These are phyloP conservation scores for Tolypocladium inflatum DNA, from an alignment of 2,329 filamentous ascomycete species.

Conservation along the genomic window DNA sequence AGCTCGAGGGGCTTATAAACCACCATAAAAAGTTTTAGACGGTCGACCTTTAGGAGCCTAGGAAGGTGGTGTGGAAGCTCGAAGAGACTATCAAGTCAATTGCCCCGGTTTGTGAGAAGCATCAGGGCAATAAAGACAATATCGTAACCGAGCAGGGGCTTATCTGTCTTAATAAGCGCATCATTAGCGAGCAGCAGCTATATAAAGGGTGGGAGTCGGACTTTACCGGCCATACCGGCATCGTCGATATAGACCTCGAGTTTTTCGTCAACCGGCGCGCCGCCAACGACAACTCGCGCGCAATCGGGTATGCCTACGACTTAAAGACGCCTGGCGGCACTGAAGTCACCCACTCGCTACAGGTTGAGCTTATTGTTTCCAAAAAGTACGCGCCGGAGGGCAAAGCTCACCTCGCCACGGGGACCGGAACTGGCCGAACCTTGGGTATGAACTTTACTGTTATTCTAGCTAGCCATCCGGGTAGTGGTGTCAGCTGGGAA, in stretches of 20 bases:
- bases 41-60: slow-evolving; percentile 73
- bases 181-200: slow-evolving; percentile 72
- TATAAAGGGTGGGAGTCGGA: slow-evolving; percentile 84
- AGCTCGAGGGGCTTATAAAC: slow-evolving; percentile 73
- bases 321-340: slow-evolving; percentile 65
- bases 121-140: slow-evolving; percentile 31
- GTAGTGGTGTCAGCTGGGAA: slow-evolving; percentile 91
- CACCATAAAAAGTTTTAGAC: slow-evolving; percentile 59
- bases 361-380: slow-evolving; percentile 87
- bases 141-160: slow-evolving; percentile 47
- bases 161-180: slow-evolving; percentile 63
- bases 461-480: slow-evolving; percentile 70
- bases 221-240: slow-evolving; percentile 42
- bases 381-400: slow-evolving; percentile 76
- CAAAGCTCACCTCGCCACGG: slow-evolving; percentile 59
- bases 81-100: slow-evolving; percentile 77
- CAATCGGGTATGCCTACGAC: slow-evolving; percentile 63
- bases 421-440: slow-evolving; percentile 83
- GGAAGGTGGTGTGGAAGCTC: slow-evolving; percentile 86
- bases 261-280: slow-evolving; percentile 28
- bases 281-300: no score
- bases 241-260: slow-evolving; percentile 43
- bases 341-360: slow-evolving; percentile 72
- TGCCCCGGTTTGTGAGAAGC: slow-evolving; percentile 71
- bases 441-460: slow-evolving; percentile 86